A percentile compares a stretch with the other conserved stretches of the same genome.
Conservation (phyloP, 1,284 basidiomycete genomes). For the Amylostereum areolatum region DNA sequence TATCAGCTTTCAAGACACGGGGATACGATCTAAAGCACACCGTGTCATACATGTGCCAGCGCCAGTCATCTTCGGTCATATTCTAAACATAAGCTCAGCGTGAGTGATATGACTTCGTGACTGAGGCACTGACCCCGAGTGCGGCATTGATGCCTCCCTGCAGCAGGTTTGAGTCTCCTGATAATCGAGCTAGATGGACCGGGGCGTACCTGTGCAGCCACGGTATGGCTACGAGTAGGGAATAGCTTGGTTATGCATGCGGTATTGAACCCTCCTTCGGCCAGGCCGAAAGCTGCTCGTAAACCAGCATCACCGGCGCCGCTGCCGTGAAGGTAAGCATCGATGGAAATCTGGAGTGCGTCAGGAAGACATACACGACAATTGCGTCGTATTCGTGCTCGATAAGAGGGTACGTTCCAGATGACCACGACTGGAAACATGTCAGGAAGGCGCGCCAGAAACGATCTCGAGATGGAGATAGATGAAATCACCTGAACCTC, state of each 20-base stretch:
- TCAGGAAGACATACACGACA: conserved; percentile 73
- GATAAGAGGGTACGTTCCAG: conserved; percentile 90
- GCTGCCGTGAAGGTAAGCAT: conserved; percentile 32
- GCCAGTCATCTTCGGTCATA: conserved; percentile 99
- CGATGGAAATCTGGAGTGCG: no score
- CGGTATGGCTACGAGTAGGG: conserved; percentile 98
- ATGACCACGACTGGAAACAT: conserved; percentile 68
- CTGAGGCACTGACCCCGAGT: conserved; percentile 69
- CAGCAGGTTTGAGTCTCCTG: conserved; percentile 15
- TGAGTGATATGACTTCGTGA: background rate
- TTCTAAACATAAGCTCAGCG: conserved; percentile 47
- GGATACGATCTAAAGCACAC: no score
- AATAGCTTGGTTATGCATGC: conserved; percentile 99
- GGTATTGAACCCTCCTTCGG: conserved; percentile 97
- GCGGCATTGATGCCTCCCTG: conserved; percentile 99
- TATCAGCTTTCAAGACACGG: no score
- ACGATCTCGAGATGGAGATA: no score
- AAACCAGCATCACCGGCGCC: conserved; percentile 98
- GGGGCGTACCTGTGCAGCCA: conserved; percentile 85
- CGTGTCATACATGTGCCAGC: conserved; percentile 99
- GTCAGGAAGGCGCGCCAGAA: no score
- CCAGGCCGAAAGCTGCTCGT: conserved; percentile 97
- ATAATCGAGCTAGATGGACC: conserved; percentile 1
- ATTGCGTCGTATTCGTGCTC: conserved; percentile 98
- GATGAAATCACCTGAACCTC: no score